A percentile compares a stretch with the other conserved stretches of the same genome.
These are phyloP conservation scores for Xylaria sp. DNA, from an alignment of 2,329 filamentous ascomycete genomes.

Conservation along the genomic window DNA sequence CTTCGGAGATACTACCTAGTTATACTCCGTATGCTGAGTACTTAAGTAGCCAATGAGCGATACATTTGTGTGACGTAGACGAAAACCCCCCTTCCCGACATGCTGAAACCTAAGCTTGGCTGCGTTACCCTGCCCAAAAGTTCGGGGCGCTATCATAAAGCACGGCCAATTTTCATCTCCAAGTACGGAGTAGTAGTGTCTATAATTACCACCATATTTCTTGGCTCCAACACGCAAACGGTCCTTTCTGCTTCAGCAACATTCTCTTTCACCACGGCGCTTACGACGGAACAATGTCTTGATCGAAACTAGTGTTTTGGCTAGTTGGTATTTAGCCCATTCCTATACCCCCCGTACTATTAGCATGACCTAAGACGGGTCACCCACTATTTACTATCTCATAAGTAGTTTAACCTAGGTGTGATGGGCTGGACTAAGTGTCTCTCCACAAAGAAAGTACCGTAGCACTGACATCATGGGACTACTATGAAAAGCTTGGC, in stretches of 20 bases:
- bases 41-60: neutral
- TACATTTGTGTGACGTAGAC: constrained; percentile 7
- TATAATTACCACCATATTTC: neutral
- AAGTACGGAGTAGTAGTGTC: neutral
- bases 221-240: neutral
- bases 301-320: constrained; percentile 3
- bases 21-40: too few relatives aligned
- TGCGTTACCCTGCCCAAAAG: neutral
- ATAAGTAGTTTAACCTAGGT: neutral
- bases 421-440: neutral
- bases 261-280: neutral
- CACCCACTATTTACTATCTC: neutral
- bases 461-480: neutral
- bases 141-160: neutral
- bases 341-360: neutral
- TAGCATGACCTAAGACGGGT: neutral
- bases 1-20: constrained; percentile 1
- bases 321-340: constrained; percentile 1
- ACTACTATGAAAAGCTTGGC: neutral
- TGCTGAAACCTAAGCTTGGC: constrained; percentile 1
- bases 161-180: neutral
- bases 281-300: neutral
- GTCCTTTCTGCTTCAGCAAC: neutral
- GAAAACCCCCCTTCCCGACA: neutral
- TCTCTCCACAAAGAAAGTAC: neutral